These are phyloP conservation scores for Sugiyamaella qingdaonensis DNA, from an alignment of 805 yeast species.

Conservation along the genomic window DNA sequence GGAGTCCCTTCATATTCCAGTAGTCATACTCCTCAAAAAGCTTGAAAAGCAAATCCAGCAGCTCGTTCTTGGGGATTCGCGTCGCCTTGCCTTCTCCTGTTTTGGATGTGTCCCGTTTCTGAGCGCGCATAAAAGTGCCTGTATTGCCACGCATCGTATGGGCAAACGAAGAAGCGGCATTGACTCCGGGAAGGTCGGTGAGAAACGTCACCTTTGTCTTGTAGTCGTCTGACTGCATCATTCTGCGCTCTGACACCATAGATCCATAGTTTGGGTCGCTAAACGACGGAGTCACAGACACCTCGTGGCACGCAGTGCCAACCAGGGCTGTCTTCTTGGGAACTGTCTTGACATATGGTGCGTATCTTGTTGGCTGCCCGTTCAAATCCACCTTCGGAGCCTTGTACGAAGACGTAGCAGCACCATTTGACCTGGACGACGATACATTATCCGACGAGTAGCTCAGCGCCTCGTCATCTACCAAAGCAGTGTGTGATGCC, in stretches of 20 bases:
- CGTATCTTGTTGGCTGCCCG: slow-evolving; percentile 37
- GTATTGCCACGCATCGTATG: slow-evolving; percentile 72
- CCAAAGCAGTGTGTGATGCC: slow-evolving; percentile 20
- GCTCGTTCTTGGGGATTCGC: slow-evolving; percentile 88
- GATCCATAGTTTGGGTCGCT: slow-evolving; percentile 65
- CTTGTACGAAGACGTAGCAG: not conserved
- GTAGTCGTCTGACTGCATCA: slow-evolving; percentile 37
- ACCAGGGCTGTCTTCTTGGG: slow-evolving; percentile 81
- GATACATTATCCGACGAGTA: not conserved
- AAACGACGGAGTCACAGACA: slow-evolving; percentile 78
- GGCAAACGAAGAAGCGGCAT: slow-evolving; percentile 73
- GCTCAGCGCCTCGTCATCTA: slow-evolving; percentile 1
- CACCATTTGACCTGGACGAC: not conserved
- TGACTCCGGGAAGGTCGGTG: slow-evolving; percentile 79
- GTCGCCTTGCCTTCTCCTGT: slow-evolving; percentile 79
- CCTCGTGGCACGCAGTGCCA: slow-evolving; percentile 90
- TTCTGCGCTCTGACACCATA: slow-evolving; percentile 54
- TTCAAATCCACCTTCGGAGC: slow-evolving; percentile 2
- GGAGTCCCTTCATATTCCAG: slow-evolving; percentile 92
- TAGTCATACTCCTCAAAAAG: slow-evolving; percentile 93
- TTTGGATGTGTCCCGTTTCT: slow-evolving; percentile 30
- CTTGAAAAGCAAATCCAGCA: slow-evolving; percentile 81
- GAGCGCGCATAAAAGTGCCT: slow-evolving; percentile 57
- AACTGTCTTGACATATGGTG: slow-evolving; percentile 83
- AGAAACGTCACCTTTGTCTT: slow-evolving; percentile 66